Conservation (phyloP, 768 basidiomycete genomes). For the Collybiopsis luxurians region DNA sequence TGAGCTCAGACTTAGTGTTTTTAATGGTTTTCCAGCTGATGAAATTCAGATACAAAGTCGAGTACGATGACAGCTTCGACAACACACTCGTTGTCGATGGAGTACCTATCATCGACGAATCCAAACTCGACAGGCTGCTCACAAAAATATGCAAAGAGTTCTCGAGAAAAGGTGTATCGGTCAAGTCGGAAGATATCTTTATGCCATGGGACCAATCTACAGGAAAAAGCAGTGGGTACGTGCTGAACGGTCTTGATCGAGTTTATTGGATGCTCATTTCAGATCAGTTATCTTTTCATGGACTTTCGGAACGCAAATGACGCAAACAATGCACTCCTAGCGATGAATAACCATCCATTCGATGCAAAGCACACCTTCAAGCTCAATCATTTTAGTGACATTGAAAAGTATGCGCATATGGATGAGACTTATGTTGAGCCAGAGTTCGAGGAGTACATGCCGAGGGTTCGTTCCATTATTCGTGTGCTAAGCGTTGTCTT, state of each 20-base stretch:
- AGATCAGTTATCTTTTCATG: conserved; percentile 73
- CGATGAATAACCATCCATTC: conserved; percentile 78
- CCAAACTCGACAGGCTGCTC: conserved; percentile 79
- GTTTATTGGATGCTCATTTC: neutral
- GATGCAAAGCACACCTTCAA: conserved; percentile 84
- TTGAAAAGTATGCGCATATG: conserved; percentile 77
- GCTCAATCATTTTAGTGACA: conserved; percentile 85
- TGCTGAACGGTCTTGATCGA: conserved; percentile 7
- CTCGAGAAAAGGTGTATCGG: conserved; percentile 69
- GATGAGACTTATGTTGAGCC: conserved; percentile 81
- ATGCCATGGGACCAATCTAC: conserved; percentile 85
- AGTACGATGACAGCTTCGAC: conserved; percentile 85
- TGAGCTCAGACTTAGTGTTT: conserved; percentile 29
- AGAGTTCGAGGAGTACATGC: conserved; percentile 64
- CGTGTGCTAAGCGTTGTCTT: neutral
- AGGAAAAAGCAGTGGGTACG: conserved; percentile 91
- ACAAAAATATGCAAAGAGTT: conserved; percentile 84
- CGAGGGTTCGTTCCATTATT: conserved; percentile 52
- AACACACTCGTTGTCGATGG: conserved; percentile 92
- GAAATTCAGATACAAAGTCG: conserved; percentile 71
- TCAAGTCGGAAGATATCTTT: conserved; percentile 75
- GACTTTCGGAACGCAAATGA: conserved; percentile 73
- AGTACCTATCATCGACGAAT: conserved; percentile 84
- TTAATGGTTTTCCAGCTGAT: conserved; percentile 8
- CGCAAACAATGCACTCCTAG: conserved; percentile 61